phyloP scores from a whole-genome alignment of 805 yeast species.

The Cyberlindnera petersonii region DNA sequence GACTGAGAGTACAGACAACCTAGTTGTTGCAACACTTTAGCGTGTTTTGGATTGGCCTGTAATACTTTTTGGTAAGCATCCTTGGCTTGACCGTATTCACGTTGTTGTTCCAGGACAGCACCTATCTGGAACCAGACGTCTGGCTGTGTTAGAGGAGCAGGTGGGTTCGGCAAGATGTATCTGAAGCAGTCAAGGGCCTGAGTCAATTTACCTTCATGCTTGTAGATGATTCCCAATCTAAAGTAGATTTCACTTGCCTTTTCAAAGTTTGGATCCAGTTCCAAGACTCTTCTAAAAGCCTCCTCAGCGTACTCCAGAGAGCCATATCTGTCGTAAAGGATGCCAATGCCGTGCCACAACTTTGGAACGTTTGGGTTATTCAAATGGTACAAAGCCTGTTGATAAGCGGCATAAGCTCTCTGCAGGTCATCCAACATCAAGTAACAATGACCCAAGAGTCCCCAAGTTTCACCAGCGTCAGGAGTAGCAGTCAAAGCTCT shows the following conservation, averaged over 20 bases:
- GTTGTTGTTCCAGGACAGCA: constrained; percentile 88
- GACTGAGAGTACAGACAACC: constrained; percentile 90
- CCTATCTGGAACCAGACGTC: constrained; percentile 99
- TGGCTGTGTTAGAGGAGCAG: constrained; percentile 91
- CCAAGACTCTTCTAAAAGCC: constrained; percentile 93
- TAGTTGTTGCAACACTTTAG: constrained; percentile 91
- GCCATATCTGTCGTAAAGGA: constrained; percentile 92
- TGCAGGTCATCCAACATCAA: constrained; percentile 94
- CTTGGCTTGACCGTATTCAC: constrained; percentile 85
- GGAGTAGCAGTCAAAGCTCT: constrained; percentile 77
- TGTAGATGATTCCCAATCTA: constrained; percentile 92
- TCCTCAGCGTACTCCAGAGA: constrained; percentile 97
- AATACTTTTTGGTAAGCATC: constrained; percentile 95
- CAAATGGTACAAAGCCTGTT: constrained; percentile 87
- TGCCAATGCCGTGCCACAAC: constrained; percentile 98
- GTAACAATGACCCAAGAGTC: constrained; percentile 92
- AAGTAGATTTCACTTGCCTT: constrained; percentile 95
- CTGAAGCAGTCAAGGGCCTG: constrained; percentile 93
- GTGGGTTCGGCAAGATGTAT: constrained; percentile 86
- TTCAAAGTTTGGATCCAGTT: constrained; percentile 93
- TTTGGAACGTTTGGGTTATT: constrained; percentile 94
- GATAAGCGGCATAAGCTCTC: constrained; percentile 94
- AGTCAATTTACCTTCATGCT: constrained; percentile 83
- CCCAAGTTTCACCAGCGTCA: constrained; percentile 96
- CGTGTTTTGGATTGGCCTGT: constrained; percentile 86